These are phyloP conservation scores for Ulota crispa DNA, from an alignment of 225 moss, liverwort and hornwort species.

Conservation along the genomic window DNA sequence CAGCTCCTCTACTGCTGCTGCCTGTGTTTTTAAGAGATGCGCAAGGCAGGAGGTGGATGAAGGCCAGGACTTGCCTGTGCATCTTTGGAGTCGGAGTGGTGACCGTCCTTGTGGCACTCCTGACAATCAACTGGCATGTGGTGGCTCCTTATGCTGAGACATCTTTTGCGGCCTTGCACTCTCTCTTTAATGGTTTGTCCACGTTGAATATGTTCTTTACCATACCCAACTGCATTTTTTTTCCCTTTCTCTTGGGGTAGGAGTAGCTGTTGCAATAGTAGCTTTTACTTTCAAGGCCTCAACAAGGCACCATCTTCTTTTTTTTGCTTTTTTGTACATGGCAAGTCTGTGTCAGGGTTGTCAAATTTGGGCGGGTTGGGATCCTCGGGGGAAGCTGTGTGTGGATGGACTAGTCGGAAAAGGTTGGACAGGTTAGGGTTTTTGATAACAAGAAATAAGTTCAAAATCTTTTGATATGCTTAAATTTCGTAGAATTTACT, in stretches of 20 bases:
- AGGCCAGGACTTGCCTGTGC: slow-evolving; percentile 17
- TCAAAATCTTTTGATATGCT: too few species aligned
- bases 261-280: neutral
- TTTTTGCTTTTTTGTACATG: neutral
- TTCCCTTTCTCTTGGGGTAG: neutral
- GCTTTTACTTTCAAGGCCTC: neutral
- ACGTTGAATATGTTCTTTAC: neutral
- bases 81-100: slow-evolving; percentile 29
- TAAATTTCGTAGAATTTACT: too few species aligned
- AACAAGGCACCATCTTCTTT: neutral
- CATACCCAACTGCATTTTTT: too few species aligned
- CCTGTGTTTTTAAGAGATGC: slow-evolving; percentile 42
- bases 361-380: too few species aligned
- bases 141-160: slow-evolving; percentile 37
- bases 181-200: slow-evolving; percentile 29
- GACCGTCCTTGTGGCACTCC: slow-evolving; percentile 29
- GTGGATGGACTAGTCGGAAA: too few species aligned
- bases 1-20: slow-evolving; percentile 52
- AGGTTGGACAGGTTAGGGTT: too few species aligned
- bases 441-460: too few species aligned
- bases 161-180: slow-evolving; percentile 16
- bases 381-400: too few species aligned
- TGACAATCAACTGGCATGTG: slow-evolving; percentile 32
- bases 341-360: too few species aligned
- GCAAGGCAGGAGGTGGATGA: slow-evolving; percentile 43